Percentiles rank a stretch among this genome's conserved stretches.
These are phyloP conservation scores for Sicyos edulis DNA, from an alignment of 306 rosid species.

Conservation along the genomic window DNA sequence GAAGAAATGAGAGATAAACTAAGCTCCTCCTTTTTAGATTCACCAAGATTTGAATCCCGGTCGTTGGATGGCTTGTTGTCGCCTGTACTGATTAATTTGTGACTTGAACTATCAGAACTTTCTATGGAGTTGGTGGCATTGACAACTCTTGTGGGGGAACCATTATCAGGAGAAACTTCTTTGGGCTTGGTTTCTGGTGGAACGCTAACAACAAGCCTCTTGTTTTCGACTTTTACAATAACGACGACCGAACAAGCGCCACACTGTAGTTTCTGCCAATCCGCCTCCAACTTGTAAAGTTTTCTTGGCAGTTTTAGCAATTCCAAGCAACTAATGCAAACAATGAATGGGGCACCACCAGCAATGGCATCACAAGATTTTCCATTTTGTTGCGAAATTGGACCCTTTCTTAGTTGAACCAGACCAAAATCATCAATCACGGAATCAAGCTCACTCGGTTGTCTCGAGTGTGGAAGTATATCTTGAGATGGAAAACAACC, in stretches of 20 bases:
- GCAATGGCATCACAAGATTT: constrained; percentile 28
- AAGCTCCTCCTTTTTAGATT: too few relatives aligned
- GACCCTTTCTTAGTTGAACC: constrained; percentile 18
- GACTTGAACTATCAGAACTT: constrained; percentile 27
- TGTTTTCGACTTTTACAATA: constrained; percentile 28
- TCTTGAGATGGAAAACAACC: not conserved
- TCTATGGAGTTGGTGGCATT: constrained; percentile 25
- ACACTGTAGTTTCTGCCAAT: constrained; percentile 35
- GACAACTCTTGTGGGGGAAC: not conserved
- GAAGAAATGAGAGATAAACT: too few relatives aligned
- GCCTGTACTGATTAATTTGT: constrained; percentile 8
- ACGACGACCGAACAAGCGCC: constrained; percentile 44
- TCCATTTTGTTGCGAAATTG: constrained; percentile 10
- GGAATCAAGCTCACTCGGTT: constrained; percentile 28
- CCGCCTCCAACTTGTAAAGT: constrained; percentile 17
- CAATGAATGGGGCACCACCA: constrained; percentile 45
- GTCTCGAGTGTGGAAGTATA: constrained; percentile 16
- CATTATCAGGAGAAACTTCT: constrained; percentile 15
- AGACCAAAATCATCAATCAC: constrained; percentile 23
- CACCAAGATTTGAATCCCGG: too few relatives aligned
- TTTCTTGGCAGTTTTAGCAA: constrained; percentile 43
- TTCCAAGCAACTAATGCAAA: constrained; percentile 40
- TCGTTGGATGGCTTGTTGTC: not conserved
- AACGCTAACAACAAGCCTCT: constrained; percentile 29
- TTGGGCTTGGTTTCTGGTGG: constrained; percentile 24